Base-by-base conservation (phyloP, 495 filamentous ascomycete species). In the Xylaria cubensis region DNA sequence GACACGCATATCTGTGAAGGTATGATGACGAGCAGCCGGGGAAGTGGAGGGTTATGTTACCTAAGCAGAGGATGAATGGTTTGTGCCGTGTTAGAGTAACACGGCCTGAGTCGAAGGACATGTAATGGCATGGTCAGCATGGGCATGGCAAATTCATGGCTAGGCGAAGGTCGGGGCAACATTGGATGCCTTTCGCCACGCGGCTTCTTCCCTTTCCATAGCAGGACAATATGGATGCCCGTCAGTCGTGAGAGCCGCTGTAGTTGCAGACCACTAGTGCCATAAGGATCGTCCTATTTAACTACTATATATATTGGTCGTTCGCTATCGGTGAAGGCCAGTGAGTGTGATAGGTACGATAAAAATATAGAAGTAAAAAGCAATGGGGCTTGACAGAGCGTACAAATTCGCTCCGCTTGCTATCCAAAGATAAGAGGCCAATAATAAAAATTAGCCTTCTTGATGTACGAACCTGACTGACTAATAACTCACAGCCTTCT, bases 21-120 rank as follows among this genome's bases (percentile, higher is more conserved):
- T 51, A 42, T 50, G 70, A 69, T 70, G 63, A 56, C 39, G 51
- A 36, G 58, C 62, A 70, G 67, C 71, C 65, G 59, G 68, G 56
- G 67, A 72, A 63, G 64, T 51, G 50, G 46, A 71, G 64, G 69
- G 69, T 67, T 21, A 39, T 51, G 69, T 67, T 21, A 39, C 66
- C 24, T 29, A 21, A 53, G 39, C 66, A 69, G 36, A 59, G 17
- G 29, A 42, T 19, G 10, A 13, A 36, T 53, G 32, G 64, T 24
- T 39, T 19, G 21, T 67, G 29, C 48, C 64, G 41, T 53, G 64
- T 48, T 42, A 48, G 42, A 3, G 50, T 36, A 8, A 50, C 42
- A n/a, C 34, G 41, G 41, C 8, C 39, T 41, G 32, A 67, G 39
- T 39, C 64, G 41, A 13, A 65, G 64, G 46, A 32, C 36, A 56